A percentile compares a stretch with the other conserved stretches of the same genome.
These are phyloP conservation scores for Spergularia bocconei DNA, from an alignment of 148 eudicot genomes.

Conservation along the genomic window DNA sequence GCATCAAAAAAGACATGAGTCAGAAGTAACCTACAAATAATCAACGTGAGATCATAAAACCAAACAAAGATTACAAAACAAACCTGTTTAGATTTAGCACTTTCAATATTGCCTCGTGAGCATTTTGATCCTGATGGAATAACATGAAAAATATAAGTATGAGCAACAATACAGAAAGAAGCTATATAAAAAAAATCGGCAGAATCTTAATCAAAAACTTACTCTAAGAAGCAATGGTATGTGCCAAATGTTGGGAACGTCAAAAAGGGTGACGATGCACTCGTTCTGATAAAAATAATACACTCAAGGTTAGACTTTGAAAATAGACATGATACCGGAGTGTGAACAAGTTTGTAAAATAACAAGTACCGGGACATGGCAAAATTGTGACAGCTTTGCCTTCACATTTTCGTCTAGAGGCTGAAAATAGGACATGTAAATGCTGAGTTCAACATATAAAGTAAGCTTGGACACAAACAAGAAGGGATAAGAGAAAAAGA, in stretches of 20 bases:
- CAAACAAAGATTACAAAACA: conserved; percentile 25
- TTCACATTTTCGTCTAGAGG: conserved; percentile 71
- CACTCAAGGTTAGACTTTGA: conserved; percentile 4
- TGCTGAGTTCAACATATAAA: conserved; percentile 9
- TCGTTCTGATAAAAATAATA: conserved; percentile 41
- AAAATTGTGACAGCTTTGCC: conserved; percentile 83
- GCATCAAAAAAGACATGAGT: conserved; percentile 4
- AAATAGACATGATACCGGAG: background rate
- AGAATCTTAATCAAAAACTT: conserved; percentile 26
- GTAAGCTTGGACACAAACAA: background rate
- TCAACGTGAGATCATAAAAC: conserved; percentile 2
- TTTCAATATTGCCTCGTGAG: conserved; percentile 87
- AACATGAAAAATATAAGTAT: background rate
- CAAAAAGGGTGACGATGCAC: conserved; percentile 72
- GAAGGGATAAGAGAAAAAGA: conserved; percentile 24
- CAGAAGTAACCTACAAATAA: background rate
- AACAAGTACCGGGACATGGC: conserved; percentile 82
- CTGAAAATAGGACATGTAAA: conserved; percentile 38
- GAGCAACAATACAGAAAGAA: background rate
- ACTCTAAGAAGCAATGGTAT: conserved; percentile 87
- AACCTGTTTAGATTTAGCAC: conserved; percentile 76
- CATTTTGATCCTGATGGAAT: conserved; percentile 71
- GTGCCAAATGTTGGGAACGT: conserved; percentile 97
- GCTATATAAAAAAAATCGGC: background rate
- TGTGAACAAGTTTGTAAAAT: background rate